These are phyloP conservation scores for Endocarpon pusillum DNA, from an alignment of 495 filamentous ascomycete species.

Conservation along the genomic window DNA sequence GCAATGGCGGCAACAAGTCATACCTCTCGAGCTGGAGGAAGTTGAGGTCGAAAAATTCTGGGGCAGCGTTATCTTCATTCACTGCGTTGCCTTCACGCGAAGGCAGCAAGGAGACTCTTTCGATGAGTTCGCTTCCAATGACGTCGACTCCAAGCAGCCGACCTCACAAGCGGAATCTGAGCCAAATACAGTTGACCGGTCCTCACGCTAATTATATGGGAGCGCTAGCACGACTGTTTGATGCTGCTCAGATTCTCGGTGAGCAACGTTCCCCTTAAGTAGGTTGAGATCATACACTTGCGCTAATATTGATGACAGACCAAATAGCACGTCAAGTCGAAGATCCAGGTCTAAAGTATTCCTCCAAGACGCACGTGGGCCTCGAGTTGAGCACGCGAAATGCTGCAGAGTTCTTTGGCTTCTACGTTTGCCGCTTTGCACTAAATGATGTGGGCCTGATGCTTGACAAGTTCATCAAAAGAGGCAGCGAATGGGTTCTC, in stretches of 20 bases:
- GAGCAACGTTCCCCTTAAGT: constrained; percentile 21
- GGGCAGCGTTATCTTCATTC: constrained; percentile 14
- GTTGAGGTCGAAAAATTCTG: constrained; percentile 72
- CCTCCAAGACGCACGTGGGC: constrained; percentile 73
- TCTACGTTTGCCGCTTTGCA: constrained; percentile 90
- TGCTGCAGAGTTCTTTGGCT: constrained; percentile 94
- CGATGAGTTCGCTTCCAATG: constrained; percentile 69
- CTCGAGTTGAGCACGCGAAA: constrained; percentile 84
- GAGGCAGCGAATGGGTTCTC: constrained; percentile 89
- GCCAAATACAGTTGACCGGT: constrained; percentile 53
- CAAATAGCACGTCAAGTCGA: constrained; percentile 93
- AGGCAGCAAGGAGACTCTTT: constrained; percentile 38
- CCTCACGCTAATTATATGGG: constrained; percentile 83
- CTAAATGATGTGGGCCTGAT: constrained; percentile 68
- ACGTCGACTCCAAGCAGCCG: constrained; percentile 43
- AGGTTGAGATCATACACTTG: not conserved
- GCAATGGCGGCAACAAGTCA: constrained; percentile 45
- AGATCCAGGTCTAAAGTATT: constrained; percentile 74
- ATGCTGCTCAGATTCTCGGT: constrained; percentile 89
- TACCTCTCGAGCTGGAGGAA: constrained; percentile 65
- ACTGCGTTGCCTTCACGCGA: constrained; percentile 19
- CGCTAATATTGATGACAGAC: constrained; percentile 37
- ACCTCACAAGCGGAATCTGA: constrained; percentile 47
- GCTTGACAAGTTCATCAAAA: constrained; percentile 93
- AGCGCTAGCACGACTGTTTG: constrained; percentile 77